phyloP scores from a whole-genome alignment of 345 rosid genomes.

The Limnanthes douglasii region DNA sequence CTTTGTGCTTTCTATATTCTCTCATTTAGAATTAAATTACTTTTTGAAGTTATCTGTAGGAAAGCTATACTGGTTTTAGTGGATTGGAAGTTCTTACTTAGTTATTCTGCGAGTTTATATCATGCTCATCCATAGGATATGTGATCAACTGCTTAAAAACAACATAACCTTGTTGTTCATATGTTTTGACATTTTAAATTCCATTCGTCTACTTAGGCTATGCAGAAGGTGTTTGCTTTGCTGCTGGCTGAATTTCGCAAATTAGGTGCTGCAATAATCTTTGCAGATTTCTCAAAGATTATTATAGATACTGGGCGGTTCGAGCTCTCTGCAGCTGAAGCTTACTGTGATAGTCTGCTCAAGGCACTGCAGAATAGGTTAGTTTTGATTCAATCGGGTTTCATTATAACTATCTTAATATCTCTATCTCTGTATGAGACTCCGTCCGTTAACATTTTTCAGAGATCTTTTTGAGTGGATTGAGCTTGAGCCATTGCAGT shows the following conservation, averaged over 20 bases:
- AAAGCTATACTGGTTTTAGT: conserved; percentile 4
- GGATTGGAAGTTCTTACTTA: too few relatives aligned
- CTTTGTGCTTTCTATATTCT: conserved; percentile 1
- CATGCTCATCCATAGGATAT: too few relatives aligned
- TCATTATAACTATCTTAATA: conserved; percentile 3
- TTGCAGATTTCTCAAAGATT: conserved; percentile 81
- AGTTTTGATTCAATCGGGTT: conserved; percentile 9
- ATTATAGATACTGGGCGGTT: conserved; percentile 76
- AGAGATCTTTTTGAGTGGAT: conserved; percentile 88
- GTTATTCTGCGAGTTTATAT: too few relatives aligned
- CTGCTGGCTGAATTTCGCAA: conserved; percentile 85
- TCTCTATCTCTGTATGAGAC: too few relatives aligned
- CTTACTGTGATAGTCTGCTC: conserved; percentile 81
- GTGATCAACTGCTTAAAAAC: conserved; percentile 1
- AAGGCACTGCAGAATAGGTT: conserved; percentile 66
- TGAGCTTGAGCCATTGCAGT: conserved; percentile 66
- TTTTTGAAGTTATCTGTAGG: conserved; percentile 1
- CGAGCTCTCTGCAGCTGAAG: conserved; percentile 57
- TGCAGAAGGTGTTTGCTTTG: conserved; percentile 95
- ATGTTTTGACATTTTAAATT: not conserved
- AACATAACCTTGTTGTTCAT: conserved; percentile 5
- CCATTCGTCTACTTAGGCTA: conserved; percentile 33
- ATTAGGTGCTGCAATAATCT: conserved; percentile 82
- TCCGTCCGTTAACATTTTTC: too few relatives aligned
- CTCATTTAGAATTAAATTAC: not conserved